phyloP scores from a whole-genome alignment of 441 rosid genomes.

The Omphalea diandra region DNA sequence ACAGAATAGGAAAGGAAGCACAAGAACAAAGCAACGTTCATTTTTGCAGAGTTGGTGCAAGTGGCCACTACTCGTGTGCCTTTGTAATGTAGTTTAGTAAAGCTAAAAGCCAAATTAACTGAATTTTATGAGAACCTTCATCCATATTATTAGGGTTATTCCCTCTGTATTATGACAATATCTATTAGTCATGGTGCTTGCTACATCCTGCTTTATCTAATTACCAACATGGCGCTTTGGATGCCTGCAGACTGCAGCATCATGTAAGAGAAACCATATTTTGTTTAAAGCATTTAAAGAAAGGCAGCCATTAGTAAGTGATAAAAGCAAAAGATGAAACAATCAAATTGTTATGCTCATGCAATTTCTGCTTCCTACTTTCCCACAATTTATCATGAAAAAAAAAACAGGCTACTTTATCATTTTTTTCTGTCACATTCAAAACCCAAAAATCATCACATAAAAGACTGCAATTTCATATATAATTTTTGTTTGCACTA shows the following conservation, averaged over 20 bases:
- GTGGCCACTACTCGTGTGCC: too few relatives aligned
- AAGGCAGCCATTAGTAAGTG: not conserved
- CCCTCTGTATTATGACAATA: not conserved
- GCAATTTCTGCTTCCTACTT: constrained; percentile 3
- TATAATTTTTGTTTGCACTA: too few relatives aligned
- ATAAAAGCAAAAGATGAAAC: not conserved
- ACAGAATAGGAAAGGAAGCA: constrained; percentile 12
- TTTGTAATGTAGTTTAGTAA: not conserved
- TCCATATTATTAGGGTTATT: not conserved
- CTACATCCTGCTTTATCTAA: too few relatives aligned
- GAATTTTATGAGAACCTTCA: constrained; percentile 31
- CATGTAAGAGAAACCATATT: too few relatives aligned
- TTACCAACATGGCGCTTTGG: too few relatives aligned
- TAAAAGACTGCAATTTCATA: too few relatives aligned
- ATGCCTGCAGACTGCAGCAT: too few relatives aligned
- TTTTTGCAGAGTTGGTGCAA: constrained; percentile 46
- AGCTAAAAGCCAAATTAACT: constrained; percentile 24
- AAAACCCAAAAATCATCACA: too few relatives aligned
- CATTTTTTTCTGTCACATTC: constrained; percentile 1
- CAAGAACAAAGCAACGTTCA: constrained; percentile 67
- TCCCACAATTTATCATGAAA: constrained; percentile 6
- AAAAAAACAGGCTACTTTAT: not conserved
- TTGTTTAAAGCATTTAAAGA: too few relatives aligned
- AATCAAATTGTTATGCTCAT: not conserved
- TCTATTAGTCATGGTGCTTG: too few relatives aligned